Evolutionary conservation across 2,329 filamentous ascomycete species (phyloP).

Genomic region (Calonectria fujianensis): DNA sequence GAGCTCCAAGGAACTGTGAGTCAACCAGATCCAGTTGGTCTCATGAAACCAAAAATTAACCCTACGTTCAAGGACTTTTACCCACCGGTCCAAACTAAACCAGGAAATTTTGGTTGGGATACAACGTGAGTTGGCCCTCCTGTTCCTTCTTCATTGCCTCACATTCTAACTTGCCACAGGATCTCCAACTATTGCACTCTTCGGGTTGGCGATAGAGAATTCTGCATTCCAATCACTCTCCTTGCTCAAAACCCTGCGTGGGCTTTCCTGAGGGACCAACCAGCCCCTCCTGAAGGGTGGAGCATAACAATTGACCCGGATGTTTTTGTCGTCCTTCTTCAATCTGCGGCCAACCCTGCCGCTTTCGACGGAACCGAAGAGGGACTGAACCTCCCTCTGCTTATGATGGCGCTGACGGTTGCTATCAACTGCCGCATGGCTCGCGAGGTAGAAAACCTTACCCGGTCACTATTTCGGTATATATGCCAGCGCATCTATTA

Average conservation of each 20-base stretch:
- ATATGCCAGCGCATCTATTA: conserved; percentile 49
- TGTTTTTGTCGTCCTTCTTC: conserved; percentile 51
- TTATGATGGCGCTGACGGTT: conserved; percentile 44
- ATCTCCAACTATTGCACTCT: neutral
- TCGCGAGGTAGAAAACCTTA: conserved; percentile 46
- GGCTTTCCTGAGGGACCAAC: neutral
- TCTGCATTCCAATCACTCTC: neutral
- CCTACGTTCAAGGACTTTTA: neutral
- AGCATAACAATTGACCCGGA: neutral
- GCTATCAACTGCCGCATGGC: conserved; percentile 45
- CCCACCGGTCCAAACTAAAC: neutral
- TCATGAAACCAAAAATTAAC: neutral
- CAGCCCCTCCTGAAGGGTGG: neutral
- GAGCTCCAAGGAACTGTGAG: neutral
- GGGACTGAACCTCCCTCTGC: conserved; percentile 49
- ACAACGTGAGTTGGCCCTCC: neutral
- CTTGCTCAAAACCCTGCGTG: neutral
- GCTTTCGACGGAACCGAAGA: conserved; percentile 49
- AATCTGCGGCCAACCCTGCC: conserved; percentile 38
- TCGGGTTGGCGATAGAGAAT: neutral
- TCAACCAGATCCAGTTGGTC: too few relatives aligned
- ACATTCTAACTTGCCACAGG: conserved; percentile 2
- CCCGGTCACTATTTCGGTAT: conserved; percentile 47
- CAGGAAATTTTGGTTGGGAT: neutral
- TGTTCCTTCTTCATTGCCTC: neutral